Evolutionary conservation across 2,329 filamentous ascomycete species (phyloP), one percentile per base, ranked within the genome.

Genomic region (Bipolaris cookei): DNA sequence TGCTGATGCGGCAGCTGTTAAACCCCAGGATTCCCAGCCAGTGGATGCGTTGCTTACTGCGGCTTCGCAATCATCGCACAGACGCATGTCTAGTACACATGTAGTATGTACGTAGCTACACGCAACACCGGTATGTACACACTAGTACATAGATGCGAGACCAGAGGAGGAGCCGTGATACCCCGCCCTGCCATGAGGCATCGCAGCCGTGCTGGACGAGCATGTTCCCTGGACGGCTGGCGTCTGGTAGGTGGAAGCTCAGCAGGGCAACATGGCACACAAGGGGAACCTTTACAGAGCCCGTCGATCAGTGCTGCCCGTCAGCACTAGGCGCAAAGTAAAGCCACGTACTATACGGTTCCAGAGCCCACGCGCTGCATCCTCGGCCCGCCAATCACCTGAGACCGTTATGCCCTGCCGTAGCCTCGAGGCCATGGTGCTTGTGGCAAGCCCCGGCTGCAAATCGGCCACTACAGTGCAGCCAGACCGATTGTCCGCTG

Each of bases 1-100:
- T 56, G 56, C 51, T 58, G 54, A 52, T 57, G 55, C 51, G 47
- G 51, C 53, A 54, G 43, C 52, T 58, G 56, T 16, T 28, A 39
- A 21, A 16, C 21, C 20, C 37, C 13, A 20, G 14, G 13, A 56
- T 56, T 55, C 56, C 59, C 56, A 52, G 56, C 30, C 18, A 23
- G 49, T 56, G 43, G 43, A 56, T 32, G 21, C 42, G 7, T 28
- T 46, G 50, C 50, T 53, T 42, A 46, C 50, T 53, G 50, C 50
- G 43, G 50, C 42, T 53, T 45, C 34, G 42, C 34, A 45, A 39
- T 39, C 39, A 39, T 46, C 13, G 21, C 34, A 5, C 39, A 13
- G 38, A 21, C 23, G 38, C 32, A 18, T 30, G 11, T 35, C n/a
- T 44, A 32, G 16, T 13, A 30, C 28, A 39, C 14, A 41, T 28